Conservation (phyloP, 345 rosid genomes). For the Noccaea caerulescens region DNA sequence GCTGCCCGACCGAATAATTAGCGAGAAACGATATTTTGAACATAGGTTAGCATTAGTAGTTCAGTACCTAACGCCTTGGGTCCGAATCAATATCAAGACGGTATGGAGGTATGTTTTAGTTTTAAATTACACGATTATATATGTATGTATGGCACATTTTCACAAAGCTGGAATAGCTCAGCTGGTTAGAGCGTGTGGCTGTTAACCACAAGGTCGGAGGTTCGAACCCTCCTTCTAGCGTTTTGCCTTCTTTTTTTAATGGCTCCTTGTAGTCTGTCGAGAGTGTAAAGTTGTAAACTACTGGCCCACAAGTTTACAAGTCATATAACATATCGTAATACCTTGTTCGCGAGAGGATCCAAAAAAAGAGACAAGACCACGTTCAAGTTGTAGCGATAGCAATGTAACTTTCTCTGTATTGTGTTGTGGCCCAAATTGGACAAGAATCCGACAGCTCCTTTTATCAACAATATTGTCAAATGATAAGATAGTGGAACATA, state of each 20-base stretch:
- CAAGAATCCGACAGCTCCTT: not conserved
- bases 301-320: not conserved
- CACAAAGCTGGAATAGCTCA: constrained; percentile 74
- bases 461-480: not conserved
- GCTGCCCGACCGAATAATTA: too few species aligned
- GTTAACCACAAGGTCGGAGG: constrained; percentile 94
- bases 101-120: too few species aligned
- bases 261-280: not conserved
- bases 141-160: too few species aligned
- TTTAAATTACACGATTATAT: too few species aligned
- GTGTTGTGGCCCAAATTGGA: constrained; percentile 12
- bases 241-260: not conserved
- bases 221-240: constrained; percentile 68
- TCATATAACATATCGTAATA: not conserved
- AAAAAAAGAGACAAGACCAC: constrained; percentile 24
- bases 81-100: too few species aligned
- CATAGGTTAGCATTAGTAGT: too few species aligned
- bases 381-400: constrained; percentile 12
- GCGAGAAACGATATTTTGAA: too few species aligned
- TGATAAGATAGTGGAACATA: not conserved
- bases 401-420: not conserved
- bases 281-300: not conserved
- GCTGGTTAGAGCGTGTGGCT: constrained; percentile 92
- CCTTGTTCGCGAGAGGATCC: constrained; percentile 10
- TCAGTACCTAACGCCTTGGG: too few species aligned